phyloP scores from a whole-genome alignment of 345 rosid species.

The Adansonia digitata region DNA sequence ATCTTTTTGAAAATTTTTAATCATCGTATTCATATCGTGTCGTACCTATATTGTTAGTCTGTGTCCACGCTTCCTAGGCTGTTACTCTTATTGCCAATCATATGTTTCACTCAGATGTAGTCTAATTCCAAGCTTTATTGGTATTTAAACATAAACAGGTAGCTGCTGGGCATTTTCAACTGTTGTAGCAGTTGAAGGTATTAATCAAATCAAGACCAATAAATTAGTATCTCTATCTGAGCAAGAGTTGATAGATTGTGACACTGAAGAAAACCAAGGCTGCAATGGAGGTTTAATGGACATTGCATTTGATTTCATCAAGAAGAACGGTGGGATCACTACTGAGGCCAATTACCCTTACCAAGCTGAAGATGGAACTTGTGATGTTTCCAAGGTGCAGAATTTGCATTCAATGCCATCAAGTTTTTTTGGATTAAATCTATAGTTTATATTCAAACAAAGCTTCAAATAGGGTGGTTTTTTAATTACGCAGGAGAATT shows the following conservation, averaged over 20 bases:
- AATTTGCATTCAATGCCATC: background rate
- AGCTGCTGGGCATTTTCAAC: constrained; percentile 89
- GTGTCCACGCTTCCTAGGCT: no score
- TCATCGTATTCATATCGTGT: no score
- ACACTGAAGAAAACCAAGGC: constrained; percentile 58
- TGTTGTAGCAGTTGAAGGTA: constrained; percentile 65
- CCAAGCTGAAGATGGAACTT: constrained; percentile 31
- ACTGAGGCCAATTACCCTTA: constrained; percentile 61
- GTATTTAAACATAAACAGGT: constrained; percentile 28
- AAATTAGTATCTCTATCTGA: constrained; percentile 59
- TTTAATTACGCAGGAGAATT: constrained; percentile 26
- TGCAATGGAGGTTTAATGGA: constrained; percentile 80
- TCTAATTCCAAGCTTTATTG: no score
- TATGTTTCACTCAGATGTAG: background rate
- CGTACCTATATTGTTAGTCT: no score
- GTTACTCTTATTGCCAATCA: no score
- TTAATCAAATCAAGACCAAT: constrained; percentile 54
- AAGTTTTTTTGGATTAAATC: background rate
- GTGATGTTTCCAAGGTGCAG: constrained; percentile 34
- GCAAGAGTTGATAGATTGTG: constrained; percentile 69
- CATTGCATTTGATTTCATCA: constrained; percentile 58
- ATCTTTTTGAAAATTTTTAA: no score
- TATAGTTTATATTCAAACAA: background rate
- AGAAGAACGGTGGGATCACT: constrained; percentile 50
- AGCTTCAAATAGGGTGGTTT: background rate